Conservation (phyloP, 441 rosid genomes). For the Geranium incanum region DNA sequence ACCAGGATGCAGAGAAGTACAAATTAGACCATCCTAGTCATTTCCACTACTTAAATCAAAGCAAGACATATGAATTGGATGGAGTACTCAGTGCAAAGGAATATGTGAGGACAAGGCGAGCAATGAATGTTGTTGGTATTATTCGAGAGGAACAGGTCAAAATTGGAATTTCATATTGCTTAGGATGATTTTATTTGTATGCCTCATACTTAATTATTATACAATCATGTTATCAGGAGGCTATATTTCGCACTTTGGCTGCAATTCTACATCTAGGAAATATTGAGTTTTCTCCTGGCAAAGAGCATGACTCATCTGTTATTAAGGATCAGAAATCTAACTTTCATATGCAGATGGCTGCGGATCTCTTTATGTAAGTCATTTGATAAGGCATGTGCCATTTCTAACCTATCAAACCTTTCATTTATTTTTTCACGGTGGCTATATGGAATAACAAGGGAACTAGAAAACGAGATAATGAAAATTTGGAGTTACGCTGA, state of each 20-base stretch:
- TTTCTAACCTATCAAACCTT: neutral
- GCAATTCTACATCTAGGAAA: conserved; percentile 95
- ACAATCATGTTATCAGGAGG: conserved; percentile 46
- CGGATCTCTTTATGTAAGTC: conserved; percentile 76
- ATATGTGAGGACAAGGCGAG: conserved; percentile 64
- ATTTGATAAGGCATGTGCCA: neutral
- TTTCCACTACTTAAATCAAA: conserved; percentile 78
- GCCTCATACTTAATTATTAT: conserved; percentile 14
- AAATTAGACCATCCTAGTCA: conserved; percentile 56
- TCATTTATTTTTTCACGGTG: neutral
- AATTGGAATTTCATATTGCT: neutral
- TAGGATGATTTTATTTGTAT: neutral
- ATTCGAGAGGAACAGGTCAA: conserved; percentile 60
- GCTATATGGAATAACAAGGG: neutral
- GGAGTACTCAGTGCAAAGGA: conserved; percentile 60
- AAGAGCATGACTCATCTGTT: conserved; percentile 64
- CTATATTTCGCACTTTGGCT: conserved; percentile 82
- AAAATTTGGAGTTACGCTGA: too few relatives aligned
- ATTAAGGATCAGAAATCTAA: conserved; percentile 73
- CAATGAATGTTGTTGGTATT: conserved; percentile 83
- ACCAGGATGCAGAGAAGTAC: conserved; percentile 50
- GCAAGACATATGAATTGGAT: conserved; percentile 53
- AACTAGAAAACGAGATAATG: neutral
- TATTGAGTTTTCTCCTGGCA: conserved; percentile 68
- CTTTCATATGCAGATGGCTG: conserved; percentile 65